These are phyloP conservation scores for Aspergillus wentii DNA, from an alignment of 495 filamentous ascomycete species.

Conservation along the genomic window DNA sequence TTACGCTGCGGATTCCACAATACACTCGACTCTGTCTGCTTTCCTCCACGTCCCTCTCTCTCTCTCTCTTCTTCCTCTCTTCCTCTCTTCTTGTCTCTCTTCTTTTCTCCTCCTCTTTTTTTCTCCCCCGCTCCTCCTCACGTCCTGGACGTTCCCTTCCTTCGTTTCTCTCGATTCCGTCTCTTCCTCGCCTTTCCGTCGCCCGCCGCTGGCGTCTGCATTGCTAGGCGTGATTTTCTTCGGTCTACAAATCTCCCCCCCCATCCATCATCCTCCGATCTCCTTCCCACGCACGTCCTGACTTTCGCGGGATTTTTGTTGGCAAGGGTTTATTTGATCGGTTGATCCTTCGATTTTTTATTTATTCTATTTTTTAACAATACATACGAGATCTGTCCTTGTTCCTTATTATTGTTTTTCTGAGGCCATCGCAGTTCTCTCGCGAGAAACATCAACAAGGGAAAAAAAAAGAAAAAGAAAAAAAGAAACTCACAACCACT, in stretches of 20 bases:
- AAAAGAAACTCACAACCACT: conserved; percentile 1
- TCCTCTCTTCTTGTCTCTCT: conserved; percentile 9
- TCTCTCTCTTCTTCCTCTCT: conserved; percentile 3
- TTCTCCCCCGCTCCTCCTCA: conserved; percentile 10
- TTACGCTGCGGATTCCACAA: conserved; percentile 14
- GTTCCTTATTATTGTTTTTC: conserved; percentile 10
- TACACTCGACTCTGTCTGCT: conserved; percentile 12
- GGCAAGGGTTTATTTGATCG: conserved; percentile 16
- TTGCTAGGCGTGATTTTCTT: conserved; percentile 9
- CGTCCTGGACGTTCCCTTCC: too few species aligned
- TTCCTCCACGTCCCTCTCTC: conserved; percentile 13
- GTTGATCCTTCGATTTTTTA: conserved; percentile 10
- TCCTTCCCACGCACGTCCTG: conserved; percentile 11
- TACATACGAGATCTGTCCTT: conserved; percentile 20
- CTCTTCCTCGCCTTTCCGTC: conserved; percentile 18
- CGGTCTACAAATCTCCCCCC: conserved; percentile 11
- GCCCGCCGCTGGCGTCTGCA: conserved; percentile 9
- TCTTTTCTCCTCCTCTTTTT: conserved; percentile 20
- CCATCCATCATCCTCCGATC: conserved; percentile 15
- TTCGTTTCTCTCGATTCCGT: conserved; percentile 17
- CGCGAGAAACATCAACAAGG: conserved; percentile 3
- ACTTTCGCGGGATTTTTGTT: conserved; percentile 16
- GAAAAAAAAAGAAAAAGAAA: conserved; percentile 1
- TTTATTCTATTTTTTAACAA: conserved; percentile 9
- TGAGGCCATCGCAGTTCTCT: conserved; percentile 3